Evolutionary conservation across 352 stramenopile genomes (phyloP).

Genomic region (Globisporangium heterothallicum): DNA sequence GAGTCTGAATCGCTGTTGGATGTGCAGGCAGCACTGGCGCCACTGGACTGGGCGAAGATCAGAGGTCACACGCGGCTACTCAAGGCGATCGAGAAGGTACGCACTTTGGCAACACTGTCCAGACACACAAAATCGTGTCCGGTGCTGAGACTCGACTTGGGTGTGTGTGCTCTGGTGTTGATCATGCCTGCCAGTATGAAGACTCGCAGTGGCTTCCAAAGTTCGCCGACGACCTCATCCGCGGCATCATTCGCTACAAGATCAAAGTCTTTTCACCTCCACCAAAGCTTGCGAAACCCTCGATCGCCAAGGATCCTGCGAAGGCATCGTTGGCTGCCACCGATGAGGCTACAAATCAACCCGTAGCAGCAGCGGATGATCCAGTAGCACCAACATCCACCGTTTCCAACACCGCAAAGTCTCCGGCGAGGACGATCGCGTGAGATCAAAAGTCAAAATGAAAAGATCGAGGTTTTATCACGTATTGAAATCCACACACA

Average conservation of each 20-base stretch:
- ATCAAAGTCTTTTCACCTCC: slow-evolving; percentile 64
- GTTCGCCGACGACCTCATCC: slow-evolving; percentile 65
- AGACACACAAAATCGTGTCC: not conserved
- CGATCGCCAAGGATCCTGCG: slow-evolving; percentile 1
- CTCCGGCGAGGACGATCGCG: too few relatives aligned
- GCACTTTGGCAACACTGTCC: not conserved
- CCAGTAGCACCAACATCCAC: not conserved
- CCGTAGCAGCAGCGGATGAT: not conserved
- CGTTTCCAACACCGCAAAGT: too few relatives aligned
- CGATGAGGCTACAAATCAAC: not conserved
- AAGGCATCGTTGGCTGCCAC: too few relatives aligned
- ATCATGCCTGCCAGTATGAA: slow-evolving; percentile 40
- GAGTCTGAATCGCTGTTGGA: not conserved
- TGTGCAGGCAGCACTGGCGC: slow-evolving; percentile 24
- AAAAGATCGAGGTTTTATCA: too few relatives aligned
- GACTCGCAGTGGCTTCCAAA: slow-evolving; percentile 62
- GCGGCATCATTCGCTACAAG: slow-evolving; percentile 66
- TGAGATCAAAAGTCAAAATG: too few relatives aligned
- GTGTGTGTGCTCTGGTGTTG: not conserved
- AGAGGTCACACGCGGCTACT: slow-evolving; percentile 40
- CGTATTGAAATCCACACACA: too few relatives aligned
- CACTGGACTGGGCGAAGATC: slow-evolving; percentile 56
- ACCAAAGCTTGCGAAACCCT: slow-evolving; percentile 19
- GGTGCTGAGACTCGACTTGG: not conserved
- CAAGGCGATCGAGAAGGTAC: slow-evolving; percentile 49